phyloP scores from a whole-genome alignment of 306 rosid species.

The Malus sylvestris region DNA sequence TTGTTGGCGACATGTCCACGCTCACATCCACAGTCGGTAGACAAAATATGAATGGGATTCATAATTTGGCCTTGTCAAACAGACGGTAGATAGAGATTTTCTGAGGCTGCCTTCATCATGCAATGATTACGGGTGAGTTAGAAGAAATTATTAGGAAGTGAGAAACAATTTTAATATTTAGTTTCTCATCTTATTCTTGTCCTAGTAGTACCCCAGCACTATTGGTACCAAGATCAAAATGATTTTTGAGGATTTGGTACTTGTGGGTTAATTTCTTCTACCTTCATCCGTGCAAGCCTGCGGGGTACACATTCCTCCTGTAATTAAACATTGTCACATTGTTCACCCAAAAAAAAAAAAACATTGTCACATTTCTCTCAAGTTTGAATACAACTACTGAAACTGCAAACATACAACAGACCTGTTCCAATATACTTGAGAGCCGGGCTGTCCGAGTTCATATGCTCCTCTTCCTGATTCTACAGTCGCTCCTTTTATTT shows the following conservation, averaged over 20 bases:
- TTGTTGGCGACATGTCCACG: neutral
- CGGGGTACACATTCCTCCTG: neutral
- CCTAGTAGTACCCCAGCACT: neutral
- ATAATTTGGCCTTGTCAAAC: neutral
- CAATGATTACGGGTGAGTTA: neutral
- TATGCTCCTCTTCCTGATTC: neutral
- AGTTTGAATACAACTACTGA: neutral
- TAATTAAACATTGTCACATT: neutral
- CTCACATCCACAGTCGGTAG: neutral
- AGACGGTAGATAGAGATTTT: too few relatives aligned
- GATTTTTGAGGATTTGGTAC: neutral
- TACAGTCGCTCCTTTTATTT: neutral
- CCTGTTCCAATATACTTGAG: neutral
- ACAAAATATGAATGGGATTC: neutral
- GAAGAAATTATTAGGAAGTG: neutral
- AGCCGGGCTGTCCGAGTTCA: neutral
- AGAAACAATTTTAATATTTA: neutral
- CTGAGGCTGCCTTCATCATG: neutral
- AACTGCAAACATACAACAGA: neutral
- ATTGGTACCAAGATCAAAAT: neutral
- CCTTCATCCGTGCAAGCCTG: neutral
- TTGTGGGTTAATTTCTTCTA: neutral
- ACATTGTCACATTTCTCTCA: neutral
- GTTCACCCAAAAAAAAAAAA: too few relatives aligned
- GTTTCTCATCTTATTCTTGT: neutral